Conservation (phyloP, 2,329 filamentous ascomycete species). For the Orbilia oligospora region DNA sequence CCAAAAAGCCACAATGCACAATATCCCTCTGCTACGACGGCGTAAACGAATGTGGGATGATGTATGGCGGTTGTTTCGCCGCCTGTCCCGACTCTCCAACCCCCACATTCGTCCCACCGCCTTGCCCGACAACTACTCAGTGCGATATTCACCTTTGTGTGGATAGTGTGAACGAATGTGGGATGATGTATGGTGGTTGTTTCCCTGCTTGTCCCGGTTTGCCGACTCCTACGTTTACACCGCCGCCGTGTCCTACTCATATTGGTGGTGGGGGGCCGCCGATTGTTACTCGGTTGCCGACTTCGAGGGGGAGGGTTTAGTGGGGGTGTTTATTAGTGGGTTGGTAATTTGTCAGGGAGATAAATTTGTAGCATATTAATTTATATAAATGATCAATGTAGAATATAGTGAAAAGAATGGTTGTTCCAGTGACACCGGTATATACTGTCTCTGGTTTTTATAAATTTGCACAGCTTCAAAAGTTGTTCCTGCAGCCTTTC, state of each 20-base stretch:
- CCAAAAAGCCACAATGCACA: conserved; percentile 21
- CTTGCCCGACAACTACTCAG: conserved; percentile 16
- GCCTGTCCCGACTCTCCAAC: conserved; percentile 44
- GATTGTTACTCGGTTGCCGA: conserved; percentile 2
- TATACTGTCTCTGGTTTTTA: too few relatives aligned
- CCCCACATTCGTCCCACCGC: conserved; percentile 37
- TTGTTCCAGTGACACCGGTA: too few relatives aligned
- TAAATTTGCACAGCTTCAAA: too few relatives aligned
- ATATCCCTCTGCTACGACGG: conserved; percentile 35
- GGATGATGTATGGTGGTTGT: conserved; percentile 61
- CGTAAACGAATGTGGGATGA: conserved; percentile 47
- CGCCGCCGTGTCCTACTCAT: conserved; percentile 38
- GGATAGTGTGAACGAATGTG: conserved; percentile 61
- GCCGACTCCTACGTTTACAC: conserved; percentile 25
- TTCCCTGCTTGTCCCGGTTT: conserved; percentile 42
- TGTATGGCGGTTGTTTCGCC: conserved; percentile 51
- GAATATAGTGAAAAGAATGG: too few relatives aligned
- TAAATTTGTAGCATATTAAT: too few relatives aligned
- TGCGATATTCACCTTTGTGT: conserved; percentile 47
- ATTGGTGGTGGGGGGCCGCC: conserved; percentile 12
- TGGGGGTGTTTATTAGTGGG: neutral
- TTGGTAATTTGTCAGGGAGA: neutral
- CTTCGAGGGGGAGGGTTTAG: neutral
- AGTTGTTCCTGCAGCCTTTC: too few relatives aligned
- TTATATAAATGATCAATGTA: too few relatives aligned